A percentile compares a stretch with the other conserved stretches of the same genome.
phyloP scores from a whole-genome alignment of 2,329 filamentous ascomycete genomes.

The Neofusicoccum kwambonambiense region DNA sequence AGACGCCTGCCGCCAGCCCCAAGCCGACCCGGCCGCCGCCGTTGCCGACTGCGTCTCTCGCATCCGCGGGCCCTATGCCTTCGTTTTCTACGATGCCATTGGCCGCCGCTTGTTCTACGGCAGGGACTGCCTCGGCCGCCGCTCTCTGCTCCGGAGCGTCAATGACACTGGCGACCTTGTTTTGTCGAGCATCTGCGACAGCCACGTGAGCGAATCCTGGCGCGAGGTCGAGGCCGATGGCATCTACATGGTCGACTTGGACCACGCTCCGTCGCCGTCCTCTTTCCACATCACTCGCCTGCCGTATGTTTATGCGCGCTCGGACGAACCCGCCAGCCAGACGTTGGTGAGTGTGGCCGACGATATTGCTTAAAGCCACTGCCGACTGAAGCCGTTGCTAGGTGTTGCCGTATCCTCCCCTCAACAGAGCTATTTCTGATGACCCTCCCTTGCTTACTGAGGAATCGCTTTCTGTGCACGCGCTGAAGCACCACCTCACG shows the following conservation, averaged over 20 bases:
- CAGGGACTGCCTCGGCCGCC: slow-evolving; percentile 80
- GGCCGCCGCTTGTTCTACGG: slow-evolving; percentile 71
- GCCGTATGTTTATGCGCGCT: not conserved
- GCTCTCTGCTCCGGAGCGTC: slow-evolving; percentile 67
- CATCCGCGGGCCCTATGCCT: slow-evolving; percentile 75
- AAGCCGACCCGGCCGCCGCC: not conserved
- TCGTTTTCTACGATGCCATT: slow-evolving; percentile 73
- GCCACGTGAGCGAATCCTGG: slow-evolving; percentile 53
- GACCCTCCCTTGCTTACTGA: not conserved
- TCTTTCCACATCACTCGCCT: not conserved
- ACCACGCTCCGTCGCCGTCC: not conserved
- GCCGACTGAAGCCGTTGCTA: not conserved
- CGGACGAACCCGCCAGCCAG: too few species aligned
- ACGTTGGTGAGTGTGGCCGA: slow-evolving; percentile 3
- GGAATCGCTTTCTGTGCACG: slow-evolving; percentile 33
- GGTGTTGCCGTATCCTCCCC: slow-evolving; percentile 6
- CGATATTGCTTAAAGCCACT: too few species aligned
- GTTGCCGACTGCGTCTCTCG: slow-evolving; percentile 28
- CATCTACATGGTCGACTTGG: slow-evolving; percentile 67
- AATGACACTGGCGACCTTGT: slow-evolving; percentile 54
- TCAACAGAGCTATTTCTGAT: slow-evolving; percentile 1
- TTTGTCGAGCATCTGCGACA: slow-evolving; percentile 70
- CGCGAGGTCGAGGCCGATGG: slow-evolving; percentile 82
- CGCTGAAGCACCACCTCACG: slow-evolving; percentile 32
- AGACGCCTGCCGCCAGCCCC: slow-evolving; percentile 19